A percentile compares a stretch with the other conserved stretches of the same genome.
Conservation (phyloP, 2,329 filamentous ascomycete species). For the Arthrinium phaeospermum region DNA sequence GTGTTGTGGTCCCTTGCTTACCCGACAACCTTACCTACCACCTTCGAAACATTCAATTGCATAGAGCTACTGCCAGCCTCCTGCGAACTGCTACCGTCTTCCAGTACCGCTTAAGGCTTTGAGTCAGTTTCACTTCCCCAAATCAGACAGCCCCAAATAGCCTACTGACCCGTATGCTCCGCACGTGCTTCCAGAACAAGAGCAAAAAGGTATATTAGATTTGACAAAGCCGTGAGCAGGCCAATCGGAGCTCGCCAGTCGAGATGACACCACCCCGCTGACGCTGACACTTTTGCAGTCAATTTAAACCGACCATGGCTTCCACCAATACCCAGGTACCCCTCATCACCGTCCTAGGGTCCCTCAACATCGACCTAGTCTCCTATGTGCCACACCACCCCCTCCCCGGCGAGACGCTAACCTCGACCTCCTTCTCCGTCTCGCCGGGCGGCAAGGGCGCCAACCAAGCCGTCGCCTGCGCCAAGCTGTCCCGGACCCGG, state of each 20-base stretch:
- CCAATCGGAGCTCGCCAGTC: background rate
- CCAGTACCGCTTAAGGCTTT: background rate
- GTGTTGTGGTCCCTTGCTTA: background rate
- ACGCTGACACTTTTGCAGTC: background rate
- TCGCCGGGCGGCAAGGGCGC: conserved; percentile 93
- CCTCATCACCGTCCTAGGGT: conserved; percentile 83
- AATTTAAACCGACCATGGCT: background rate
- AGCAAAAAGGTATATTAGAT: background rate
- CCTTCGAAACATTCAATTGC: background rate
- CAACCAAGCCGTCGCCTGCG: conserved; percentile 91
- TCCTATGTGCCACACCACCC: conserved; percentile 87
- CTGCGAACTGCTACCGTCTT: background rate
- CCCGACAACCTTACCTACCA: no score
- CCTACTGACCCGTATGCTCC: background rate
- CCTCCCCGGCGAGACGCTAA: conserved; percentile 84
- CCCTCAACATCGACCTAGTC: conserved; percentile 93
- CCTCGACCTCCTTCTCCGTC: conserved; percentile 76
- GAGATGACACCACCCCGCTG: background rate
- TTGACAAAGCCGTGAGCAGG: background rate
- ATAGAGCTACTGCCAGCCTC: background rate
- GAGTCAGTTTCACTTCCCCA: conserved; percentile 2
- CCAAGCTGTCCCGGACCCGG: conserved; percentile 72
- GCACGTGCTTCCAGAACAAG: background rate
- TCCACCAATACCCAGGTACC: conserved; percentile 35
- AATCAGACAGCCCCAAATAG: background rate